Conservation (phyloP, 2,329 filamentous ascomycete species). For the Achaetomium macrosporum region DNA sequence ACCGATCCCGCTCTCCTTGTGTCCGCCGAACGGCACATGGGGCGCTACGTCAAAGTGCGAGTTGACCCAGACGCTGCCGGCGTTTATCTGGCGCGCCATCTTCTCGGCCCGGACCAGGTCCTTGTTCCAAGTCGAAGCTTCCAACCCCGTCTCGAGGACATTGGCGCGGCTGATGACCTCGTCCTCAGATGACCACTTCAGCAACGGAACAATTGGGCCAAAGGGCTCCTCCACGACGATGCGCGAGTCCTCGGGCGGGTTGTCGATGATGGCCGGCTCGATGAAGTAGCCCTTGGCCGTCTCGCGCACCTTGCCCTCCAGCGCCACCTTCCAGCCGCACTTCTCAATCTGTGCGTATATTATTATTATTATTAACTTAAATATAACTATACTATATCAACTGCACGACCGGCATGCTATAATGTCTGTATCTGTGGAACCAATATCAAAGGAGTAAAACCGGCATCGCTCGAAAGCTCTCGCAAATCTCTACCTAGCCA, state of each 20-base stretch:
- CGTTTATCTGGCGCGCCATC: slow-evolving; percentile 43
- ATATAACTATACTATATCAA: too few relatives aligned
- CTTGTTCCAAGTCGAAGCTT: slow-evolving; percentile 47
- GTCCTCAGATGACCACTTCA: slow-evolving; percentile 40
- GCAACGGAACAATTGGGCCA: slow-evolving; percentile 40
- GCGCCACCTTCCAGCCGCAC: slow-evolving; percentile 40
- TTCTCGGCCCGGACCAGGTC: slow-evolving; percentile 43
- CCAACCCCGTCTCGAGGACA: slow-evolving; percentile 44
- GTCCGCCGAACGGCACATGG: slow-evolving; percentile 41
- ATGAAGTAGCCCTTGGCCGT: slow-evolving; percentile 49
- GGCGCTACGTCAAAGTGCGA: slow-evolving; percentile 36
- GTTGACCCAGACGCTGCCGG: slow-evolving; percentile 54
- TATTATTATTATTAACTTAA: too few relatives aligned
- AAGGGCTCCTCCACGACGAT: slow-evolving; percentile 53
- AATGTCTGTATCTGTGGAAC: too few relatives aligned
- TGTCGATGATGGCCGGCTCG: slow-evolving; percentile 54
- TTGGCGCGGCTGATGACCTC: slow-evolving; percentile 45
- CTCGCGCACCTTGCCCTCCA: slow-evolving; percentile 34
- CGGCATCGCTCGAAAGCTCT: too few relatives aligned
- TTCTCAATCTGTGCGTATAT: slow-evolving; percentile 45
- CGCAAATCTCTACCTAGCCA: too few relatives aligned
- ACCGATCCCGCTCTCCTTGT: slow-evolving; percentile 47
- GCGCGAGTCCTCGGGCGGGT: slow-evolving; percentile 50
- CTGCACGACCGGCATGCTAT: too few relatives aligned
- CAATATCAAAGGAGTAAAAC: too few relatives aligned